A percentile compares a stretch with the other conserved stretches of the same genome.
Evolutionary conservation across 2,329 filamentous ascomycete species (phyloP).

Genomic region (Graphium sp.): DNA sequence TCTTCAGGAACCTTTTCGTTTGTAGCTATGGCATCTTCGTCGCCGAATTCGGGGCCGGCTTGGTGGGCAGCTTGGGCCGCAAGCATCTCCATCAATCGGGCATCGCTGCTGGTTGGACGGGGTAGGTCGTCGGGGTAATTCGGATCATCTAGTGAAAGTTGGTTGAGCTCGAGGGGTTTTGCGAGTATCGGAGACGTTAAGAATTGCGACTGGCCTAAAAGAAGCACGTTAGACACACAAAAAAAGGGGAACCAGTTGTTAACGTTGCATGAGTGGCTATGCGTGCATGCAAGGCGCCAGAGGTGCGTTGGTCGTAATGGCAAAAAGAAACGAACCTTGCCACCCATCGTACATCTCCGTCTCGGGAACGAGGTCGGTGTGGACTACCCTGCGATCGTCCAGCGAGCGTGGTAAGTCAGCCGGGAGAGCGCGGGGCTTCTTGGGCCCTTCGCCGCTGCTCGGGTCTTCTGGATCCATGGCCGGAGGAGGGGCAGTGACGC

Average conservation of each 20-base stretch:
- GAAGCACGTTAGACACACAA: no score
- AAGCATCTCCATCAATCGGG: constrained; percentile 86
- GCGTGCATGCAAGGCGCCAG: constrained; percentile 10
- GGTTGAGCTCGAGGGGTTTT: constrained; percentile 67
- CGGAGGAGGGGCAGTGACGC: constrained; percentile 20
- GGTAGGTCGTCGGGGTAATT: constrained; percentile 49
- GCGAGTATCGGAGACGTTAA: constrained; percentile 72
- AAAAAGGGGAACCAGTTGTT: no score
- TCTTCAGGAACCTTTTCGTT: constrained; percentile 56
- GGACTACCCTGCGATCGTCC: constrained; percentile 64
- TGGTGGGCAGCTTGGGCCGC: constrained; percentile 81
- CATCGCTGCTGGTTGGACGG: constrained; percentile 60
- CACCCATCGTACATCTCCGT: constrained; percentile 98
- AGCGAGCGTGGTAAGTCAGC: constrained; percentile 79
- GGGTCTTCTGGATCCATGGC: constrained; percentile 43
- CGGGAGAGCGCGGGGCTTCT: constrained; percentile 43
- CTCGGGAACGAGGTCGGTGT: constrained; percentile 53
- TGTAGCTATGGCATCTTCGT: constrained; percentile 63
- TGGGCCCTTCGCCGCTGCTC: constrained; percentile 20
- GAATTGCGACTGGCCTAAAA: constrained; percentile 81
- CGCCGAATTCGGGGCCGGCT: constrained; percentile 52
- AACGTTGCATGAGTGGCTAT: constrained; percentile 3
- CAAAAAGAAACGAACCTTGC: constrained; percentile 62
- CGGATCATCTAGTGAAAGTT: constrained; percentile 66
- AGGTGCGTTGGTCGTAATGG: constrained; percentile 1